Conservation (phyloP, 139 green algal genomes). For the Dunaliella sp. region DNA sequence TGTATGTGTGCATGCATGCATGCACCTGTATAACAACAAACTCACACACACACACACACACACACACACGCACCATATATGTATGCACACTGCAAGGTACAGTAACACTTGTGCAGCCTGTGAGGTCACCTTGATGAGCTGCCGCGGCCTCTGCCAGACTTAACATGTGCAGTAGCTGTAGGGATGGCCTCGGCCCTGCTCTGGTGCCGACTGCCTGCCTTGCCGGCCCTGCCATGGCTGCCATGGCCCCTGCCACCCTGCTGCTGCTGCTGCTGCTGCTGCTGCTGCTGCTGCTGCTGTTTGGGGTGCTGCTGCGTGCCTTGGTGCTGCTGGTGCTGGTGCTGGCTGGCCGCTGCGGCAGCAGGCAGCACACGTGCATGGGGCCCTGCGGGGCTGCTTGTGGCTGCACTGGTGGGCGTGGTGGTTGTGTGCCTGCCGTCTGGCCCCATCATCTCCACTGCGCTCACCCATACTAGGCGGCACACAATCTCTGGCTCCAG, state of each 20-base stretch:
- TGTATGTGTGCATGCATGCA: no score
- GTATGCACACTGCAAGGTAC: no score
- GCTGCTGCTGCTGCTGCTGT: constrained; percentile 12
- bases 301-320: background rate
- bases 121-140: background rate
- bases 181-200: background rate
- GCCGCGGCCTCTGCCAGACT: no score
- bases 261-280: background rate
- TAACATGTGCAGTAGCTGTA: no score
- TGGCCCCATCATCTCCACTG: constrained; percentile 42
- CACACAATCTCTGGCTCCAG: constrained; percentile 85
- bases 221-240: no score
- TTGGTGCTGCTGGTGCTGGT: background rate
- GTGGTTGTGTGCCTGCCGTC: background rate
- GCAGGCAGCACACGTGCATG: background rate
- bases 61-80: no score
- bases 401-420: background rate
- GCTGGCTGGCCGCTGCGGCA: no score
- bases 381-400: background rate
- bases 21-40: no score
- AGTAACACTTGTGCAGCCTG: no score
- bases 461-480: constrained; percentile 52
- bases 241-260: background rate
- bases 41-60: no score
- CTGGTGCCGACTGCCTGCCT: no score